phyloP scores from a whole-genome alignment of 768 basidiomycete species.

The Tylopilus felleus region DNA sequence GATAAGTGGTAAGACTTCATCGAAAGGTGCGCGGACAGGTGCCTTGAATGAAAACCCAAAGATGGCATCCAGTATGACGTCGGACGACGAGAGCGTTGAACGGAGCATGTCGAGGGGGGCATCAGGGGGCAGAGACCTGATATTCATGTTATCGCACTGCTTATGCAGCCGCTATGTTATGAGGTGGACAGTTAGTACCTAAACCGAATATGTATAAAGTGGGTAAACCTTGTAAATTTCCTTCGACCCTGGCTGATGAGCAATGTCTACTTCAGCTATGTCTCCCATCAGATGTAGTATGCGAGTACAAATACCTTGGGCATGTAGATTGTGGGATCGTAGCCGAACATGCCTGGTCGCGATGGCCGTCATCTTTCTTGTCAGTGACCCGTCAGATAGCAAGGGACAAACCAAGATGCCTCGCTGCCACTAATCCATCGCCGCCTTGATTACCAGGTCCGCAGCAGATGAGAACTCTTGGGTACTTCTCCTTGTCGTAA shows the following conservation, averaged over 20 bases:
- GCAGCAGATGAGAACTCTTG: conserved; percentile 88
- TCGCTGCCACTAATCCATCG: conserved; percentile 93
- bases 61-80: conserved; percentile 91
- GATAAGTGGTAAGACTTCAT: conserved; percentile 65
- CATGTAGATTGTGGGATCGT: conserved; percentile 84
- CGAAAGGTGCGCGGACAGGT: conserved; percentile 87
- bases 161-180: conserved; percentile 62
- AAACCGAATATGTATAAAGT: neutral
- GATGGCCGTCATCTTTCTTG: neutral
- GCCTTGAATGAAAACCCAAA: conserved; percentile 98
- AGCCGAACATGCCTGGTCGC: conserved; percentile 81
- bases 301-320: conserved; percentile 63
- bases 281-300: neutral
- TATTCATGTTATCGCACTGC: conserved; percentile 88
- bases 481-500: conserved; percentile 65
- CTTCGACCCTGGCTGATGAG: conserved; percentile 78
- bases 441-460: conserved; percentile 98
- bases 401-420: conserved; percentile 71
- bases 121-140: conserved; percentile 61
- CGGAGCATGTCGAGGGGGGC: conserved; percentile 44
- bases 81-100: conserved; percentile 52
- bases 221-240: conserved; percentile 78
- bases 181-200: neutral
- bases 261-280: neutral
- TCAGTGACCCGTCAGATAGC: neutral